Evolutionary conservation across 23 red algal genomes (phyloP), one percentile per base, ranked within the genome.

Genomic region (Chondrus crispus): DNA sequence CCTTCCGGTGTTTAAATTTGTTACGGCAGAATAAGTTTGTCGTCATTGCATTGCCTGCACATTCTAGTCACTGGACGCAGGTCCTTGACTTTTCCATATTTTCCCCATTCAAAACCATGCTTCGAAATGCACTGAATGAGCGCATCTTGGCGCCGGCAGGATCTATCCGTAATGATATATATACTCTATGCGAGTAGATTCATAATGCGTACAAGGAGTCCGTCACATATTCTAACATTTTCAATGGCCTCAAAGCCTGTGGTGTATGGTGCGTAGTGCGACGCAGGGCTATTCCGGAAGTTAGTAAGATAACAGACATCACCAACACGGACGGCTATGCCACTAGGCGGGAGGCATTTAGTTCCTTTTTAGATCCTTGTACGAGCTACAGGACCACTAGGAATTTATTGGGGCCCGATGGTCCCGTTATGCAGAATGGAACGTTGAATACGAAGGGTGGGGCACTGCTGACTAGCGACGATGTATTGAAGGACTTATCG

Each of bases 51-150:
- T 37, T 77, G 32, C 1, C 71, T 14, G 71, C 71, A 46, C 71
- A 77, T 37, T 39, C 22, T 26, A 82, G 53, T 50, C 79, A 83
- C 32, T 9, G 46, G 11, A 83, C 79, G n/a, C 79, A 83, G 41
- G 52, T 83, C 20, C 50, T 58, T 38, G 79, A 83, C 49, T 83
- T 62, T 53, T 39, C 49, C 4, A 53, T 83, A 16, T 83, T 83
- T 40, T 83, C 79, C 18, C 79, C 79, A 2, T 83, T 38, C 48
- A 83, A 83, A 14, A 83, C 28, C 24, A 16, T 12, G 4, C 24
- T 58, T 7, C 48, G 79, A 8, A 83, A 83, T 54, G 13, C 2
- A 7, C 46, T 83, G 14, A 83, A 83, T 53, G 19, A n/a, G 19
- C 46, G 50, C 26, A 83, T 11, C 39, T 26, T 81, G n/a, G 13